A percentile compares a stretch with the other conserved stretches of the same genome.
Evolutionary conservation across 2,329 filamentous ascomycete species (phyloP).

Genomic region (Blastomyces gilchristii): DNA sequence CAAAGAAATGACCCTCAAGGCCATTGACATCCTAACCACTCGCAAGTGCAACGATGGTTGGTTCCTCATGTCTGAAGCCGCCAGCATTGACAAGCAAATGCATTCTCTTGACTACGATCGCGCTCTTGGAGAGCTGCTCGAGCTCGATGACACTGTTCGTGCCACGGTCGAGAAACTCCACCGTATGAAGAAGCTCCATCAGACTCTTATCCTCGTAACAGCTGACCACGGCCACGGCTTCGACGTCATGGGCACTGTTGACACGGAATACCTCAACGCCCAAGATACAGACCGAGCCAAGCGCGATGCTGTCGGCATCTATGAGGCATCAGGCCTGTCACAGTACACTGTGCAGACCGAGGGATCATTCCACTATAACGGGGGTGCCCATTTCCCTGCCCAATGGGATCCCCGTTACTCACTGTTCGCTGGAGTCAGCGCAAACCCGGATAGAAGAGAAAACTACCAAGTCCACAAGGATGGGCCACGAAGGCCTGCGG

Average conservation of each 20-base stretch:
- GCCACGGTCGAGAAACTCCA: slow-evolving; percentile 63
- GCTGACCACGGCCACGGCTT: slow-evolving; percentile 88
- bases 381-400: slow-evolving; percentile 64
- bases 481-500: slow-evolving; percentile 53
- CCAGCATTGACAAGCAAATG: slow-evolving; percentile 85
- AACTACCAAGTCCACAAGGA: slow-evolving; percentile 61
- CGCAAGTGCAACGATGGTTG: slow-evolving; percentile 60
- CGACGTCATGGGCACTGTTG: slow-evolving; percentile 72
- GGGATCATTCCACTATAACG: slow-evolving; percentile 50
- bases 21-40: slow-evolving; percentile 64
- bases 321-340: slow-evolving; percentile 61
- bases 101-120: slow-evolving; percentile 76
- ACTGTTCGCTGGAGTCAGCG: slow-evolving; percentile 60
- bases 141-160: slow-evolving; percentile 73
- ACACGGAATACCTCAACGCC: slow-evolving; percentile 63
- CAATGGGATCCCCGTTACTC: slow-evolving; percentile 82
- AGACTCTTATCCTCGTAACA: slow-evolving; percentile 70
- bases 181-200: slow-evolving; percentile 54
- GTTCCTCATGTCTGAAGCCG: slow-evolving; percentile 81
- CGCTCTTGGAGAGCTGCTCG: slow-evolving; percentile 71
- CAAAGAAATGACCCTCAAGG: slow-evolving; percentile 84
- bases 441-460: slow-evolving; percentile 65
- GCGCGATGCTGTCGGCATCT: slow-evolving; percentile 63
- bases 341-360: slow-evolving; percentile 59
- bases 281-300: slow-evolving; percentile 59